Evolutionary conservation across 495 filamentous ascomycete species (phyloP), one percentile per base, ranked within the genome.

Genomic region (Aspergillus cristatus): DNA sequence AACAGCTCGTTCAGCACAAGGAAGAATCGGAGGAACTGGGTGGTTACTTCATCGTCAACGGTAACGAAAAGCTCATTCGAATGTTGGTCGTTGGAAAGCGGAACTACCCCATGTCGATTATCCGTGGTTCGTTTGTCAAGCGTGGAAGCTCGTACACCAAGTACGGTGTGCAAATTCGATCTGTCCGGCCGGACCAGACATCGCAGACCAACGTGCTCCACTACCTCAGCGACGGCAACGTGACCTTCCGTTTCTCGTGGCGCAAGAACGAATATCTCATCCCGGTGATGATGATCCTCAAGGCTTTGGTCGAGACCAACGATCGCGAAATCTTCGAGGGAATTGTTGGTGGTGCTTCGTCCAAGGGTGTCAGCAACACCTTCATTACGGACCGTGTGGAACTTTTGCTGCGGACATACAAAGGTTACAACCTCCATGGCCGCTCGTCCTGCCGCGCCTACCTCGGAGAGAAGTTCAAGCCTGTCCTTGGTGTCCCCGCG

Each of bases 181-280:
- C 81, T 10, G 87, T 94, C 18, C 78, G 91, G 29, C 90, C 87
- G 7, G 91, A 98, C 53, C 88, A 98, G 62, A 95, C 88, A 13
- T 95, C 90, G 11, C 91, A 97, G 55, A 97, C 90, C 8, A 97
- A 96, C 48, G 87, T 94, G 16, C 71, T 98, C 16, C 91, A 98
- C 60, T 98, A 96, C 62, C 78, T 96, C 32, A 82, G 71, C 43
- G 90, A 97, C 59, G 91, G 91, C 44, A 96, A 95, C 57, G 77
- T 96, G 42, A 95, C 84, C 2, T 94, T 98, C 67, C 76, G 91
- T 28, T 97, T 98, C 62, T 95, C 90, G 1, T 98, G 91, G 91
- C 73, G 90, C 45, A 98, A 98, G 70, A 86, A 86, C 45, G 91
- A 97, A 63, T 98, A 83, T 54, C 72, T 96, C 15, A 73, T 98